phyloP scores from a whole-genome alignment of 805 yeast species.

The Teunomyces pallodes region DNA sequence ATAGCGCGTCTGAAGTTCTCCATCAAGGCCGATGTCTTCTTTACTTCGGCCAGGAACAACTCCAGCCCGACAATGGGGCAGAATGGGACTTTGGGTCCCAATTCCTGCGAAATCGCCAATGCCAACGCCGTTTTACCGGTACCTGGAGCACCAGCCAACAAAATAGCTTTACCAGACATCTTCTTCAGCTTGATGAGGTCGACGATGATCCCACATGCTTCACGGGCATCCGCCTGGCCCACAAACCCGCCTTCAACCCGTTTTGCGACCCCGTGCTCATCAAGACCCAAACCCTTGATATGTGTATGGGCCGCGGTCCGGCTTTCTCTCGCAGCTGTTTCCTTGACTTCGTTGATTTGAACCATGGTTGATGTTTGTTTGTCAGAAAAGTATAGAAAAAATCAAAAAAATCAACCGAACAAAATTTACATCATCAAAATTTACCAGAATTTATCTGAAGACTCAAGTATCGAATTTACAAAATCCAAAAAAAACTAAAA shows the following conservation, averaged over 20 bases:
- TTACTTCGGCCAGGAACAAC: constrained; percentile 91
- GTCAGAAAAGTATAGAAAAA: background rate
- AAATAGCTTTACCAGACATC: constrained; percentile 93
- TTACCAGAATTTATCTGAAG: too few species aligned
- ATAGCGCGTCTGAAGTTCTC: constrained; percentile 96
- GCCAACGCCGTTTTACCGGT: constrained; percentile 98
- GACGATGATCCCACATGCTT: constrained; percentile 92
- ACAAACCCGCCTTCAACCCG: constrained; percentile 85
- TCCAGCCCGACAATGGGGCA: constrained; percentile 97
- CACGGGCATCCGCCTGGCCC: constrained; percentile 74
- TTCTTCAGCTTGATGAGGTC: constrained; percentile 89
- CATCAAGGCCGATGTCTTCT: constrained; percentile 94
- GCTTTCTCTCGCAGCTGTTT: constrained; percentile 48
- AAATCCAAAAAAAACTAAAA: too few species aligned
- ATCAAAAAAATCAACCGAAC: background rate
- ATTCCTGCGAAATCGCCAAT: constrained; percentile 89
- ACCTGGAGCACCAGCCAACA: constrained; percentile 97
- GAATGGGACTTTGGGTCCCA: constrained; percentile 96
- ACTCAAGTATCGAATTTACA: too few species aligned
- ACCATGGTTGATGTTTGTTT: constrained; percentile 48
- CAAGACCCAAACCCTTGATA: constrained; percentile 90
- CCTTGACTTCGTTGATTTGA: constrained; percentile 73
- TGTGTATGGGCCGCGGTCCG: constrained; percentile 97
- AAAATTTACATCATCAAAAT: too few species aligned
- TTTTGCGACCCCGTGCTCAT: constrained; percentile 84